Percentiles rank a stretch among this genome's conserved stretches.
These are phyloP conservation scores for Eucalyptus tenuipes DNA, from an alignment of 345 rosid genomes.

Conservation along the genomic window DNA sequence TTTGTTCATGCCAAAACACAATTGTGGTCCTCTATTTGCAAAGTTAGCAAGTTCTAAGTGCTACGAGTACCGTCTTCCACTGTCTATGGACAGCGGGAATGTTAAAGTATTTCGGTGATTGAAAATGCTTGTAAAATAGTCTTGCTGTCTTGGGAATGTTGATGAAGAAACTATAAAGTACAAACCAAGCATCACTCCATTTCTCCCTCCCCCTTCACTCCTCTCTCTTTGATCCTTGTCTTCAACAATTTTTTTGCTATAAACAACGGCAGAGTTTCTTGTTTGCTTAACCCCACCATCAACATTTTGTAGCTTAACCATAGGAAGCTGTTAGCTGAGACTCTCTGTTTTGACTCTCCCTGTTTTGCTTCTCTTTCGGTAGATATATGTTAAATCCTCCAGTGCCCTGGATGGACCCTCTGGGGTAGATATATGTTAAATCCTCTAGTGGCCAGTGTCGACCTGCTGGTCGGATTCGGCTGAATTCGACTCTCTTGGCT, in stretches of 20 bases:
- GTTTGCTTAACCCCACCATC: not conserved
- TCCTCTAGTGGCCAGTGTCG: not conserved
- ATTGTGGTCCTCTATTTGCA: not conserved
- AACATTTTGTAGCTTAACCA: not conserved
- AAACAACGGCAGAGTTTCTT: not conserved
- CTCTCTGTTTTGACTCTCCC: not conserved
- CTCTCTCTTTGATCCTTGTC: not conserved
- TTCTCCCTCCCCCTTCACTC: not conserved
- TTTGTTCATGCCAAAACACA: not conserved
- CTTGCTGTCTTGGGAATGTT: not conserved
- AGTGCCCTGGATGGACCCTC: not conserved
- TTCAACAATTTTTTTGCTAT: not conserved
- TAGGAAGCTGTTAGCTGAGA: not conserved
- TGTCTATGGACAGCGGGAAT: not conserved
- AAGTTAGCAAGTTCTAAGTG: not conserved
- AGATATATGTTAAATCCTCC: not conserved
- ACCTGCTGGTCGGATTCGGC: not conserved
- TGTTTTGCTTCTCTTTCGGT: not conserved
- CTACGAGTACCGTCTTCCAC: not conserved
- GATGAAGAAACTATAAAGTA: not conserved
- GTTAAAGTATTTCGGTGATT: not conserved
- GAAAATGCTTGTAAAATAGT: not conserved
- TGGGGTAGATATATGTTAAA: not conserved
- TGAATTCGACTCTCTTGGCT: not conserved
- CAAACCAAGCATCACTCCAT: not conserved